Evolutionary conservation across 176 grass and related monocot species (phyloP).

Genomic region (Oryza punctata): DNA sequence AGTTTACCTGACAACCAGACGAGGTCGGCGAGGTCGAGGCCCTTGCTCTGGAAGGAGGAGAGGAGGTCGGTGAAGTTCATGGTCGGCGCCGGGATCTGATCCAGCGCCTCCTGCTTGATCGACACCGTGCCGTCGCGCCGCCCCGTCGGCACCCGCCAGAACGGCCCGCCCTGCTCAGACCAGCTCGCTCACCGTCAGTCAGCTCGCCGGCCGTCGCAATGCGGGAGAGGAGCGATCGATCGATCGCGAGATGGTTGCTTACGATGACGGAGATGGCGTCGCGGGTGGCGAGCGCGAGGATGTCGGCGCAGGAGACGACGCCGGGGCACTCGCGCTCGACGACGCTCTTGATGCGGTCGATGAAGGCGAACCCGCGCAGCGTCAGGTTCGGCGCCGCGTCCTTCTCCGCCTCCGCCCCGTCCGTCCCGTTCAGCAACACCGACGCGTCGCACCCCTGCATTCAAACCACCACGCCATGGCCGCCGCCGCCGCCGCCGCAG

Average conservation of each 20-base stretch:
- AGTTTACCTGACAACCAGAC: conserved; percentile 76
- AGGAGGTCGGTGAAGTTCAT: conserved; percentile 75
- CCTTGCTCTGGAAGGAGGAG: conserved; percentile 65
- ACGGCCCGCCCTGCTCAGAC: conserved; percentile 87
- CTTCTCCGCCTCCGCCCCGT: conserved; percentile 58
- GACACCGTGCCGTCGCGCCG: conserved; percentile 81
- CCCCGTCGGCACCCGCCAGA: conserved; percentile 84
- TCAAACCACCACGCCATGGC: background rate
- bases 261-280: conserved; percentile 78
- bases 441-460: conserved; percentile 88
- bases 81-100: conserved; percentile 60
- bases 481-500: background rate
- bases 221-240: no score
- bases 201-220: background rate
- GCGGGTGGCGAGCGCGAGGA: conserved; percentile 69
- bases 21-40: conserved; percentile 73
- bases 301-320: conserved; percentile 90
- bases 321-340: conserved; percentile 88
- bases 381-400: conserved; percentile 65
- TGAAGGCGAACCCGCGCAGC: conserved; percentile 77
- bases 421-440: conserved; percentile 73
- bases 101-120: conserved; percentile 57
- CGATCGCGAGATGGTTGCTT: background rate
- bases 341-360: conserved; percentile 69
- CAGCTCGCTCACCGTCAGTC: background rate